Evolutionary conservation across 768 basidiomycete genomes (phyloP), one percentile per base, ranked within the genome.

Genomic region (Suillus paluster): DNA sequence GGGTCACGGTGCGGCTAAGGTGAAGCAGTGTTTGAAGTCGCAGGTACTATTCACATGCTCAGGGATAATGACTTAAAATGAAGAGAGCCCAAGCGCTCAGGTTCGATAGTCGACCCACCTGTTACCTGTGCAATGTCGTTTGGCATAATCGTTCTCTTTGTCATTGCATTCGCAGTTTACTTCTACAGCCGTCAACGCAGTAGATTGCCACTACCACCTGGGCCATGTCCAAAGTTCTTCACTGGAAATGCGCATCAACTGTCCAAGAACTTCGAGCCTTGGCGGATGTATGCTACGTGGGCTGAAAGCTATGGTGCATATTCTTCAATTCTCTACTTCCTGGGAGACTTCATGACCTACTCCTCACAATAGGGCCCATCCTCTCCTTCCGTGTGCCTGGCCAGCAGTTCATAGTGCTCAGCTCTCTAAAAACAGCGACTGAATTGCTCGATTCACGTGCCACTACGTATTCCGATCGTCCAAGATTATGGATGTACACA

Each of bases 221-320:
- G 44, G 4, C 44, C 44, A 21, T 7, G 10, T 4, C 11, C 44
- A 11, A 53, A 53, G 12, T 12, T 53, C 50, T 21, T 34, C 8
- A 34, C 14, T n/a, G 52, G 52, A 53, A 53, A 53, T 15, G 33
- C 6, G 1, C 52, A 53, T 53, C 33, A 53, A 21, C n/a, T 53
- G 12, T n/a, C 52, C 21, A 34, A 53, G 52, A 7, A 53, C 1
- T 6, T 19, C 3, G 52, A 34, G 11, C 52, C 9, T 53, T 34
- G 52, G 52, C n/a, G 33, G 7, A 9, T 4, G 21, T 53, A 34
- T 53, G n/a, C 8, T 33, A 11, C 6, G n/a, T 53, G 33, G 52
- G 52, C 52, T 53, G 52, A 53, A 53, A 53, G 3, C 11, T 53
- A 53, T 53, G 52, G 52, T 53, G 7, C n/a, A 34, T 14, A 34